Percentiles rank a stretch among this genome's conserved stretches.
Evolutionary conservation across 148 eudicot species (phyloP).

Genomic region (Hydrangea macrophylla): DNA sequence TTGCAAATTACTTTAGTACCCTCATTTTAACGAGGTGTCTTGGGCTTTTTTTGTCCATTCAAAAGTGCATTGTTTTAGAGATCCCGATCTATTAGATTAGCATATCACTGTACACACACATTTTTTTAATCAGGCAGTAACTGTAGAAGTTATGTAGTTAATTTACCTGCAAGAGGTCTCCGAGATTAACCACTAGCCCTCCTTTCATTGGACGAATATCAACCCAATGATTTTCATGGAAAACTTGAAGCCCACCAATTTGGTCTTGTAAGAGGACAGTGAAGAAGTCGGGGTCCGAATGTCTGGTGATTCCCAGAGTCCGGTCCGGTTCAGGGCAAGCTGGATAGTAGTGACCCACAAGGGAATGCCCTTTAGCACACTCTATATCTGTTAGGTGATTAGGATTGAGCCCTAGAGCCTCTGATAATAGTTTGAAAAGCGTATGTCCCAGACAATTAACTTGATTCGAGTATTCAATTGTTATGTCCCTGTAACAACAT

Average conservation of each 20-base stretch:
- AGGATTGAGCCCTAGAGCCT: conserved; percentile 27
- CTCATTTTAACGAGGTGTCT: no score
- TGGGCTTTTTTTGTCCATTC: no score
- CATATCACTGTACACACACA: no score
- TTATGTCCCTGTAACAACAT: conserved; percentile 22
- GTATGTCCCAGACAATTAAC: conserved; percentile 11
- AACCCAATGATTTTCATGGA: no score
- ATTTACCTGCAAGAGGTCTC: no score
- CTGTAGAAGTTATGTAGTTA: no score
- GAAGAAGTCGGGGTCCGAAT: conserved; percentile 18
- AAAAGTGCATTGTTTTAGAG: no score
- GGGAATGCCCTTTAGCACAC: conserved; percentile 14
- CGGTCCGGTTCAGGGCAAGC: conserved; percentile 25
- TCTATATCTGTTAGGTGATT: conserved; percentile 16
- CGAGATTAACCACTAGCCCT: no score
- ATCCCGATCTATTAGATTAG: no score
- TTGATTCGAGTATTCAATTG: conserved; percentile 21
- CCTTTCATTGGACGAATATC: no score
- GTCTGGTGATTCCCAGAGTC: conserved; percentile 20
- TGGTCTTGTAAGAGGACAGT: conserved; percentile 29
- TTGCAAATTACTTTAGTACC: no score
- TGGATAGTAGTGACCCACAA: conserved; percentile 19
- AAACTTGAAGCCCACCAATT: conserved; percentile 28
- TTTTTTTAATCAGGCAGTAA: no score
- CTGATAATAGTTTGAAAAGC: conserved; percentile 15